Percentiles rank a stretch among this genome's conserved stretches.
Conservation (phyloP, 129 eudicot genomes). For the Helianthus annuus region HanXRQr2.0-SUNRISE NC_035435.2:110737308-110737807, state of each 20-base stretch:
- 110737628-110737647: constrained; percentile 40
- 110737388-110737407: background rate
- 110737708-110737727: constrained; percentile 61
- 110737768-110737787: constrained; percentile 35
- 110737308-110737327: constrained; percentile 2
- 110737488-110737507: background rate
- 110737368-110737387: background rate
- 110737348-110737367: background rate
- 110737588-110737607: background rate
- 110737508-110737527: background rate
- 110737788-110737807: constrained; percentile 25
- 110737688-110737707: constrained; percentile 41
- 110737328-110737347: background rate
- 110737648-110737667: constrained; percentile 46
- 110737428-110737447: background rate
- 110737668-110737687: constrained; percentile 49
- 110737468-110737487: background rate
- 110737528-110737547: background rate
- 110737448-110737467: background rate
- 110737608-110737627: constrained; percentile 43
- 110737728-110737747: constrained; percentile 21
- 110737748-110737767: constrained; percentile 15
- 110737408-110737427: background rate
- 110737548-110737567: background rate
- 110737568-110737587: background rate